phyloP scores from a whole-genome alignment of 768 basidiomycete genomes.

The Lentinus tigrinus region DNA sequence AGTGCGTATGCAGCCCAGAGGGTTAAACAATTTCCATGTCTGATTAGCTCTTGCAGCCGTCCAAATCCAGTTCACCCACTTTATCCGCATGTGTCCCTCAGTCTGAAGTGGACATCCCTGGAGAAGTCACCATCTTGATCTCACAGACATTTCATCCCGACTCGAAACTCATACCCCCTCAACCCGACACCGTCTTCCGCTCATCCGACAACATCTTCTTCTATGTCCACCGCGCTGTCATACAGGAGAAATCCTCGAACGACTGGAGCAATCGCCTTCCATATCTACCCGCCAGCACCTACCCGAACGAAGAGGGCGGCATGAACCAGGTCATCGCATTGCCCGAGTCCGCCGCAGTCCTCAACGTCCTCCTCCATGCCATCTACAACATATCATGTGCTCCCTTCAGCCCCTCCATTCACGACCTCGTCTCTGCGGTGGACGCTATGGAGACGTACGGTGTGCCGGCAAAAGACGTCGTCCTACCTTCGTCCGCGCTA shows the following conservation, averaged over 20 bases:
- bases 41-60: too few species aligned
- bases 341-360: conserved; percentile 22
- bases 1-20: too few species aligned
- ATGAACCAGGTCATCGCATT: conserved; percentile 17
- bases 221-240: conserved; percentile 21
- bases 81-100: too few species aligned
- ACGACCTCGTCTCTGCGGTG: conserved; percentile 20
- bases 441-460: conserved; percentile 23
- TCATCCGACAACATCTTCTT: conserved; percentile 28
- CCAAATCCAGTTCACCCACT: too few species aligned
- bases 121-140: conserved; percentile 3
- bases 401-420: conserved; percentile 21
- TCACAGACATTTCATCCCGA: conserved; percentile 14
- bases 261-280: conserved; percentile 19
- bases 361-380: conserved; percentile 32
- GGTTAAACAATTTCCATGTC: too few species aligned
- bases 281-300: too few species aligned
- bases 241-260: conserved; percentile 23
- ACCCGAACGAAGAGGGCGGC: neutral
- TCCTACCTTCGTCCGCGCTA: conserved; percentile 31
- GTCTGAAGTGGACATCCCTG: too few species aligned
- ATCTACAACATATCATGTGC: conserved; percentile 28
- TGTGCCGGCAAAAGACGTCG: conserved; percentile 11
- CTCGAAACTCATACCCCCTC: too few species aligned
- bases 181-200: conserved; percentile 22